These are phyloP conservation scores for Scheffersomyces illinoinensis DNA, from an alignment of 1,139 yeast genomes.

Conservation along the genomic window DNA sequence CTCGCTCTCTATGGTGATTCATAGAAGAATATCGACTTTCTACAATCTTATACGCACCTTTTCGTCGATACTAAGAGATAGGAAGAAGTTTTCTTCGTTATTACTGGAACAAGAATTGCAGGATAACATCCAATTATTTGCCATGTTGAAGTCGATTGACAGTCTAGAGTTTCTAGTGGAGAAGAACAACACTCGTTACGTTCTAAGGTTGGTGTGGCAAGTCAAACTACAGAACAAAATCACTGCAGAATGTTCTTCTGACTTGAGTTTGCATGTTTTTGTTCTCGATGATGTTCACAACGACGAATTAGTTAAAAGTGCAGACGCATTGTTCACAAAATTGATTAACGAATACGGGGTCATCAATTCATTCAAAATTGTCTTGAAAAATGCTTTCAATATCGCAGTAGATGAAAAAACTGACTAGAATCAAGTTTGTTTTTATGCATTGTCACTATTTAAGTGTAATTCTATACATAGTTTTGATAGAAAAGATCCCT, in stretches of 20 bases:
- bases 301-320: constrained; percentile 8
- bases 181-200: neutral
- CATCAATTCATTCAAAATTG: constrained; percentile 21
- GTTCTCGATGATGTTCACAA: constrained; percentile 8
- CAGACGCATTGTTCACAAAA: constrained; percentile 16
- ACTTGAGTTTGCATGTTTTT: constrained; percentile 10
- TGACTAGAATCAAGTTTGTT: neutral
- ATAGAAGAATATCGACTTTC: constrained; percentile 20
- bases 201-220: constrained; percentile 26
- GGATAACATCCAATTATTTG: constrained; percentile 17
- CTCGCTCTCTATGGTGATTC: constrained; percentile 28
- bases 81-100: constrained; percentile 5
- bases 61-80: constrained; percentile 8
- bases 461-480: neutral
- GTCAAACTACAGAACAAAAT: constrained; percentile 22
- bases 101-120: constrained; percentile 10
- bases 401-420: constrained; percentile 3
- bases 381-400: constrained; percentile 25
- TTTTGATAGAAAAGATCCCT: neutral
- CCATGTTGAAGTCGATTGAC: constrained; percentile 22
- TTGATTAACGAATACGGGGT: constrained; percentile 29
- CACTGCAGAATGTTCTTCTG: constrained; percentile 29
- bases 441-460: neutral
- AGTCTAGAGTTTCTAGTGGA: constrained; percentile 16
- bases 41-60: constrained; percentile 21